phyloP scores from a whole-genome alignment of 495 filamentous ascomycete genomes.

The Trichoderma virens region DNA sequence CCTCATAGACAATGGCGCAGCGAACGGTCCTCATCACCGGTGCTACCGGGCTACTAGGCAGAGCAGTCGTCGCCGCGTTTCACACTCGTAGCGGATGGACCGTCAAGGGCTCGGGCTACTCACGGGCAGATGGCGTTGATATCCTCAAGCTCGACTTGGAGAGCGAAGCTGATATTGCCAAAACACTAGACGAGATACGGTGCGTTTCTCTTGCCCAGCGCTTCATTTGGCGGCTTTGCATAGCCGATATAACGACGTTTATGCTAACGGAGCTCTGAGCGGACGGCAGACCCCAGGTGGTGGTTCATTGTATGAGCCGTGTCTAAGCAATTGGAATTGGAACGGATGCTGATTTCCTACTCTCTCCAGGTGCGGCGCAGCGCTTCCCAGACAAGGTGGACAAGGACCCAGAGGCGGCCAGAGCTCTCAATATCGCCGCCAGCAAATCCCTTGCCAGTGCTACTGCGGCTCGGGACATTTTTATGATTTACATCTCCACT shows the following conservation, averaged over 20 bases:
- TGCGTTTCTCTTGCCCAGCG: constrained; percentile 27
- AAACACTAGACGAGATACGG: constrained; percentile 56
- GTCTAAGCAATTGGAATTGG: no score
- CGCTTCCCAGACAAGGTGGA: constrained; percentile 82
- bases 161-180: constrained; percentile 52
- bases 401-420: constrained; percentile 66
- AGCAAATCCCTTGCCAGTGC: constrained; percentile 57
- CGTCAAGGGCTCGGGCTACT: constrained; percentile 71
- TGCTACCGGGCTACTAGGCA: constrained; percentile 75
- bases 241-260: not conserved
- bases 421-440: constrained; percentile 67
- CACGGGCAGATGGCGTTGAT: constrained; percentile 61
- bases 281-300: constrained; percentile 58
- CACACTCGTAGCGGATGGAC: constrained; percentile 51
- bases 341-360: constrained; percentile 1
- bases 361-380: constrained; percentile 68
- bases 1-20: constrained; percentile 17
- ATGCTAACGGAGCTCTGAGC: constrained; percentile 10
- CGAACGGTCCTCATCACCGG: constrained; percentile 71
- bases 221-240: not conserved
- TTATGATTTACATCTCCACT: constrained; percentile 89
- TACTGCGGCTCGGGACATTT: constrained; percentile 51
- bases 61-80: constrained; percentile 72
- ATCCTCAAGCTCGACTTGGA: constrained; percentile 72
- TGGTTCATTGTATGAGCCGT: constrained; percentile 63